Evolutionary conservation across 352 stramenopile genomes (phyloP), one percentile per base, ranked within the genome.

Genomic region (Phytopythium ostracodes): DNA sequence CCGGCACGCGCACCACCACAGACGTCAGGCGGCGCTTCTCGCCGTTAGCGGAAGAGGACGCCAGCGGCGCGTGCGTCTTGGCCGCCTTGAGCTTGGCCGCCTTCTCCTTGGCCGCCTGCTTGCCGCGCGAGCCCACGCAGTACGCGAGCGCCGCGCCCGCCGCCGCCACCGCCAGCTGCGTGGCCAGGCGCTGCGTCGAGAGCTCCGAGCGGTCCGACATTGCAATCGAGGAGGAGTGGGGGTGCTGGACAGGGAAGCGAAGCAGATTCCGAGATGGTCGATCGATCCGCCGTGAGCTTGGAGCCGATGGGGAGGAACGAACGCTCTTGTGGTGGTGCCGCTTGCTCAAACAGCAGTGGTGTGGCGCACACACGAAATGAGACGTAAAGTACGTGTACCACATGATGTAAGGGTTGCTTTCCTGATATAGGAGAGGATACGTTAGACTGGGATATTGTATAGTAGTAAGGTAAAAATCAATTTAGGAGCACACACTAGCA

Each of bases 1-100:
- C 97, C 15, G 97, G 97, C 65, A 99, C 97, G 38, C 96, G 86
- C 57, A 99, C 97, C n/a, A 98, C 98, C 18, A 99, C 97, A 6
- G 84, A 94, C 66, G 81, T 91, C 50, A 88, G 53, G 25, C 66
- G 69, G 24, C 50, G 71, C 67, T 88, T 90, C 27, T 57, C 47
- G 43, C 64, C 64, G 43, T 4, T 47, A 33, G n/a, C n/a, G n/a
- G 29, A 33, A 20, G 79, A 71, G n/a, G 65, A 54, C 44, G 66
- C 35, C 18, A 66, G 63, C 29, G 55, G 64, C 54, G 52, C 59
- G 24, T 25, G 38, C 27, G 56, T 57, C 56, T 71, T 64, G 24
- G 73, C 68, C 49, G 62, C 59, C 6, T 64, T 61, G 11, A 51
- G 53, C 40, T 71, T 52, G 38, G 56, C 51, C 17, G 70, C 65